Conservation (phyloP, 352 stramenopile species). For the Phytopythium cucurbitacearum region DNA sequence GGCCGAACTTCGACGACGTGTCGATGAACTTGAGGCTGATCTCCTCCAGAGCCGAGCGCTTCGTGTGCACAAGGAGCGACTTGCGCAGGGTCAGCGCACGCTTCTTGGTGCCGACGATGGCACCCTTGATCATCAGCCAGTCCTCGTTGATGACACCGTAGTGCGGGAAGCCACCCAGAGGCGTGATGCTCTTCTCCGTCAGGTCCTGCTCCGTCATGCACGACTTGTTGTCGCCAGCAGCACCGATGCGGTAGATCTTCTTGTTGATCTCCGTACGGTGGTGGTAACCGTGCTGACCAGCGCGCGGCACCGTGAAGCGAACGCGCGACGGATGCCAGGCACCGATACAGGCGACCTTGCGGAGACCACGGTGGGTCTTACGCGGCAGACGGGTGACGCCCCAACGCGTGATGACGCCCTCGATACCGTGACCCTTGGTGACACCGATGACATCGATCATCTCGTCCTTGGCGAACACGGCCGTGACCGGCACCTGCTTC, state of each 20-base stretch:
- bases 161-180: slow-evolving; percentile 99
- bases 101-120: slow-evolving; percentile 98
- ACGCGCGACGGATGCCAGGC: slow-evolving; percentile 99
- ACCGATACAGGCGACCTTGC: slow-evolving; percentile 99
- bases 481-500: slow-evolving; percentile 97
- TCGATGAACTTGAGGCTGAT: slow-evolving; percentile 96
- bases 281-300: slow-evolving; percentile 99
- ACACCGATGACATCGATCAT: slow-evolving; percentile 98
- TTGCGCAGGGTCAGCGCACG: slow-evolving; percentile 98
- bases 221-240: slow-evolving; percentile 90
- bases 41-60: slow-evolving; percentile 96
- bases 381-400: slow-evolving; percentile 98
- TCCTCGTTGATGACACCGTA: slow-evolving; percentile 99
- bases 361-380: slow-evolving; percentile 99
- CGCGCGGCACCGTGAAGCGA: slow-evolving; percentile 96
- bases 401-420: slow-evolving; percentile 99
- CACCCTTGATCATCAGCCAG: slow-evolving; percentile 99
- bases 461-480: slow-evolving; percentile 96
- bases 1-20: slow-evolving; percentile 98
- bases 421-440: slow-evolving; percentile 98
- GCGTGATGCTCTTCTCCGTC: slow-evolving; percentile 99
- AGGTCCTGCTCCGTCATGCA: slow-evolving; percentile 98
- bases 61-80: slow-evolving; percentile 96
- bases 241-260: slow-evolving; percentile 99
- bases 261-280: slow-evolving; percentile 99